Base-by-base conservation (phyloP, 305 asterid species). In the Salvia sclarea region DNA sequence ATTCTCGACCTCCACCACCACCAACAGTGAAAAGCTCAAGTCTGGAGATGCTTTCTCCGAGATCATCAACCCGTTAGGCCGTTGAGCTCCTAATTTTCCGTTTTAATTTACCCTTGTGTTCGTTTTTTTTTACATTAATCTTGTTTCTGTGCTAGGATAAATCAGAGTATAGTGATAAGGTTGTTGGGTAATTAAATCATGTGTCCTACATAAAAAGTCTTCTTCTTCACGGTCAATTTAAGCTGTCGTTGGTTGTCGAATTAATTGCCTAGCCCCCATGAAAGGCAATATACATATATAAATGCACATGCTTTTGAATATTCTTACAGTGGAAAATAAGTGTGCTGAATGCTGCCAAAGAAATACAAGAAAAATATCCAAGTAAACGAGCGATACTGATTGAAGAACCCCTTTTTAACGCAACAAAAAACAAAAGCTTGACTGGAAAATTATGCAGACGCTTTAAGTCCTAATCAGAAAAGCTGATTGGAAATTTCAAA, bases 1-100 rank as follows among this genome's bases (percentile, higher is more conserved):
- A 7, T 64, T 56, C 43, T 64, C 71, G 31, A 40, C 38, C 38
- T 25, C 30, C 3, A 33, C 54, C 7, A 33, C 54, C 7, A 17
- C 3, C 45, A 56, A 58, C n/a, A 59, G 64, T 65, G 73, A 57
- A 0, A 74, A 50, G 24, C 24, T 72, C 58, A 83, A 68, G 65
- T 49, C 79, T 0, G 68, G 33, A 8, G 69, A 71, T 9, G 64
- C 82, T 57, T 87, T 85, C 55, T 78, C 89, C 2, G 83, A 85
- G 64, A 62, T 87, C 50, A 45, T 17, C 57, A 79, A 82, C 38
- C 83, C 88, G n/a, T 0, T 43, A 2, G 86, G 76, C n/a, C 82
- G 86, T 68, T 77, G 52, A 77, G 38, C 31, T 49, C 8, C 35
- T 14, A 16, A 2, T 8, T 22, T 35, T 22, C 3, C 8, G 21